Conservation (phyloP, 1,284 basidiomycete genomes). For the Sanguinoderma infundibulare region DNA sequence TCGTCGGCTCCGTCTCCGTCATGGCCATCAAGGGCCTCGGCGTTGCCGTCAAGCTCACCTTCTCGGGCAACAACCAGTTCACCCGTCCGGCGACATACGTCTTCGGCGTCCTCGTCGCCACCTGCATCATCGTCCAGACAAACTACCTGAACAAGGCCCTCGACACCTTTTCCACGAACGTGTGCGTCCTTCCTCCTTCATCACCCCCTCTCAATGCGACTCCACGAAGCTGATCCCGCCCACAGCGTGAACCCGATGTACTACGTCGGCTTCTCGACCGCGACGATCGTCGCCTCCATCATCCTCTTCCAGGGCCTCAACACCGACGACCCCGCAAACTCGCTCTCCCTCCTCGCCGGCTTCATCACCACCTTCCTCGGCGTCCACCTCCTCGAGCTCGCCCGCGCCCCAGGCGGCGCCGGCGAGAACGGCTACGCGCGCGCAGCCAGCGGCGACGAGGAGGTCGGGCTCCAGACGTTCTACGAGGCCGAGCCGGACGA, state of each 20-base stretch:
- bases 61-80: constrained; percentile 96
- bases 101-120: constrained; percentile 83
- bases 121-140: constrained; percentile 95
- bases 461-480: constrained; percentile 22
- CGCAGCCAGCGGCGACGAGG: constrained; percentile 17
- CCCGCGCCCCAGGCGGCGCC: constrained; percentile 38
- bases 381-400: constrained; percentile 62
- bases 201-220: too few species aligned
- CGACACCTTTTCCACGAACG: constrained; percentile 97
- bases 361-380: constrained; percentile 67
- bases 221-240: background rate
- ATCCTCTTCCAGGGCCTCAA: constrained; percentile 98
- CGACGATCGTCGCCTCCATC: constrained; percentile 92
- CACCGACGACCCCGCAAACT: constrained; percentile 83
- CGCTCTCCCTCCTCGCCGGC: constrained; percentile 84
- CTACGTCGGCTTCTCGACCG: constrained; percentile 98
- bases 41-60: constrained; percentile 93
- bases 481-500: constrained; percentile 24
- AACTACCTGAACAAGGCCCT: constrained; percentile 99
- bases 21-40: constrained; percentile 98
- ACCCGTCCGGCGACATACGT: constrained; percentile 94
- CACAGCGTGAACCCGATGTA: constrained; percentile 95
- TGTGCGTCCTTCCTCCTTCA: constrained; percentile 61
- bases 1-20: constrained; percentile 87
- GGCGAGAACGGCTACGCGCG: constrained; percentile 16